Evolutionary conservation across 768 basidiomycete genomes (phyloP), one percentile per base, ranked within the genome.

Genomic region (Peribolospora baueri): DNA sequence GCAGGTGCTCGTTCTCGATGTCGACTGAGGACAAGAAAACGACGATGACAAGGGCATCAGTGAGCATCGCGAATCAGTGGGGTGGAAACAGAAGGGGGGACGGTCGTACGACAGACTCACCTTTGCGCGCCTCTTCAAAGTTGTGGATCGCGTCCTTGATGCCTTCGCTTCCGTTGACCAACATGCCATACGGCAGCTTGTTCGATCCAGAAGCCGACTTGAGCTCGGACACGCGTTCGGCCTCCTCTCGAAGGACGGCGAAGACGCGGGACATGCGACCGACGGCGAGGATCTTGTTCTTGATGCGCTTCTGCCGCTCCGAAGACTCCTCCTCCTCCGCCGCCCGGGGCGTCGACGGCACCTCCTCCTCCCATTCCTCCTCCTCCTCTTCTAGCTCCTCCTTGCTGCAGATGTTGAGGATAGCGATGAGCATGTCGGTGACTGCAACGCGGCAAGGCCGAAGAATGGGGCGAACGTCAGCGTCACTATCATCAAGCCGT

Each of bases 1-100:
- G 93, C n/a, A 97, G 72, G 42, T 88, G 81, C 68, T 98, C 93
- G 69, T 97, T 97, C 70, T 97, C 91, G 61, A 97, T 95, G 72
- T 97, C 93, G 48, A 84, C 25, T 25, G 25, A 25, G 25, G 25
- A 86, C 71, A 40, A 14, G 40, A 37, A 14, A 6, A 50, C 3
- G 36, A 55, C 2, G 9, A 52, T 11, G 14, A 42, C 42, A 37
- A 42, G 55, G 49, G 39, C 38, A 36, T 51, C 36, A 37, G 14
- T 47, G 46, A 42, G 51, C 52, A 54, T 47, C 42, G 41, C 10
- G 8, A 25, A 7, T 40, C 38, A 37, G 37, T n/a, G 43, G n/a
- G 48, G 47, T 40, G 51, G 39, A 47, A 38, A n/a, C 7, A 25
- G 37, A 50, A 46, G 42, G 6, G 53, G 53, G 47, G 45, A 7